Evolutionary conservation across 495 filamentous ascomycete species (phyloP).

Genomic region (Penicillium soppii): DNA sequence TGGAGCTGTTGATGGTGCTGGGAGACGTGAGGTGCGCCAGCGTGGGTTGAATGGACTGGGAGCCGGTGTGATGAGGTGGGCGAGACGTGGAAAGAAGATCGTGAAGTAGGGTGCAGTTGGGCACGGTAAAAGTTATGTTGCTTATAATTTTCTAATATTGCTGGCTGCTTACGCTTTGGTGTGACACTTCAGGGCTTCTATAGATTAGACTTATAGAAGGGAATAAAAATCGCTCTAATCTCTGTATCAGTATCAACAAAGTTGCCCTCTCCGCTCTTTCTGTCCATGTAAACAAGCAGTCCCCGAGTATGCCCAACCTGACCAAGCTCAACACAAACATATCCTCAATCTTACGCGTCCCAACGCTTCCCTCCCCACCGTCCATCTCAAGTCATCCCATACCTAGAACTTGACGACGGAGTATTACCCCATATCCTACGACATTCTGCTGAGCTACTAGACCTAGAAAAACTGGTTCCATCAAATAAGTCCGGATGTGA

Average conservation of each 20-base stretch:
- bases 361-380: no score
- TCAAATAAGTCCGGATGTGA: no score
- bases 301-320: no score
- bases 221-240: background rate
- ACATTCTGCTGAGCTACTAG: no score
- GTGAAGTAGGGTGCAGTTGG: background rate
- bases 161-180: background rate
- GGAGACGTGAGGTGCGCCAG: constrained; percentile 64
- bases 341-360: no score
- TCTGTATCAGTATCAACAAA: background rate
- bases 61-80: constrained; percentile 17
- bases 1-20: constrained; percentile 66
- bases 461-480: no score
- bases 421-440: no score
- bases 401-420: no score
- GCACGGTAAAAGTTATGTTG: background rate
- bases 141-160: background rate
- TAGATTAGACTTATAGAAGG: background rate
- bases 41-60: constrained; percentile 63
- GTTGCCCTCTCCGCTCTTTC: background rate
- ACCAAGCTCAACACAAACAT: no score
- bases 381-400: no score
- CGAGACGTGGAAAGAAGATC: constrained; percentile 7
- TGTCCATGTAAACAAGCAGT: no score
- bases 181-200: background rate